phyloP scores from a whole-genome alignment of 2,329 filamentous ascomycete genomes.

The Colletotrichum coccodes region DNA sequence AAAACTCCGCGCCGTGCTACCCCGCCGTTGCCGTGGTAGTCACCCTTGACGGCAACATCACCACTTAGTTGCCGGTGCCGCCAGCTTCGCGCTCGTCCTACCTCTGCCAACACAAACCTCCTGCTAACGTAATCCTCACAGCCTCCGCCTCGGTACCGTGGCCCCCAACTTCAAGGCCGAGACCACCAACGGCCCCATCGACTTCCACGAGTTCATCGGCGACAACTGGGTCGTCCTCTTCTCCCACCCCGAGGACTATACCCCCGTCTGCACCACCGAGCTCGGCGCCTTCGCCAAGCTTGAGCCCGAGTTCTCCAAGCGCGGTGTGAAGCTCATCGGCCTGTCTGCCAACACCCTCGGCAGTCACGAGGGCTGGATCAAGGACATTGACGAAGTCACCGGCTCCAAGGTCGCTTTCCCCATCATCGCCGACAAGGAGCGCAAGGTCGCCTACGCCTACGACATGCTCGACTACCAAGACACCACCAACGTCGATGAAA shows the following conservation, averaged over 20 bases:
- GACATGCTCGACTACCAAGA: constrained; percentile 89
- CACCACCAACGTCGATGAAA: constrained; percentile 81
- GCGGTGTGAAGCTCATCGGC: constrained; percentile 91
- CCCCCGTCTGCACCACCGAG: constrained; percentile 95
- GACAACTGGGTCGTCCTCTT: constrained; percentile 85
- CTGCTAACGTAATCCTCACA: constrained; percentile 39
- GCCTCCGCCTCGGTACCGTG: constrained; percentile 71
- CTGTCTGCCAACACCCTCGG: constrained; percentile 87
- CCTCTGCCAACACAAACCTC: neutral
- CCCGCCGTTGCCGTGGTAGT: neutral
- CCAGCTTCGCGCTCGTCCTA: neutral
- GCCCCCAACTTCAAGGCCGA: constrained; percentile 88
- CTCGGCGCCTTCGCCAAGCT: constrained; percentile 93
- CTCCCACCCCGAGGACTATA: constrained; percentile 91
- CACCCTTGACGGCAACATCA: neutral
- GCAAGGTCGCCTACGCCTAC: constrained; percentile 79
- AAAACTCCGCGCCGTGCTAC: constrained; percentile 2
- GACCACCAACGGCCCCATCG: constrained; percentile 80
- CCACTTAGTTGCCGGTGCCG: neutral
- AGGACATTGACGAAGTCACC: constrained; percentile 85
- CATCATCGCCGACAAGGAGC: constrained; percentile 83
- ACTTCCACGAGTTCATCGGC: constrained; percentile 85
- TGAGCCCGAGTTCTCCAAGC: constrained; percentile 86
- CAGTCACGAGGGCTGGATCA: constrained; percentile 89
- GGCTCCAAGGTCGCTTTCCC: constrained; percentile 78